These are phyloP conservation scores for Syzygium malaccense DNA, from an alignment of 441 rosid species.

Conservation along the genomic window DNA sequence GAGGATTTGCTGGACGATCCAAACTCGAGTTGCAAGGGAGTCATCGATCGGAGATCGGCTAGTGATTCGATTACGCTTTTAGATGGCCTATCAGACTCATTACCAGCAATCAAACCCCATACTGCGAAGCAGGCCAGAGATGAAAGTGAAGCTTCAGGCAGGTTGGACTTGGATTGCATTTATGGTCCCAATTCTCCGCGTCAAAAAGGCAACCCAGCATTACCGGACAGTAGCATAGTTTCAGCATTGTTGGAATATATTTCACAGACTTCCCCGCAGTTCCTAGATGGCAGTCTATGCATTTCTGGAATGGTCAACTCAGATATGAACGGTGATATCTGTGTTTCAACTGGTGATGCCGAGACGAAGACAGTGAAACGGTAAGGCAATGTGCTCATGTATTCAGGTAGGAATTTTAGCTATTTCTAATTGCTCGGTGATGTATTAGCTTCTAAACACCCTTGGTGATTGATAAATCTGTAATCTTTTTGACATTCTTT, in stretches of 20 bases:
- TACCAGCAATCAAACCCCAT: conserved; percentile 24
- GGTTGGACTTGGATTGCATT: conserved; percentile 46
- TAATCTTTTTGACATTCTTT: not conserved
- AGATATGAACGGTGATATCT: conserved; percentile 18
- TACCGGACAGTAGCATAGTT: conserved; percentile 44
- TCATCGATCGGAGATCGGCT: conserved; percentile 44
- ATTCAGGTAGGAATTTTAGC: not conserved
- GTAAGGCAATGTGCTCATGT: conserved; percentile 24
- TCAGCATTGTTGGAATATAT: conserved; percentile 57
- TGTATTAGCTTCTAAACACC: not conserved
- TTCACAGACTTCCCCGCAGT: conserved; percentile 32
- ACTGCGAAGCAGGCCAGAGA: conserved; percentile 21
- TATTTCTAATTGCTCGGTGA: not conserved
- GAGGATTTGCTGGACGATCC: conserved; percentile 52
- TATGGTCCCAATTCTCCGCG: conserved; percentile 91
- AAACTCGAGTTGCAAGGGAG: conserved; percentile 26
- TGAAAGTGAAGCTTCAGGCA: conserved; percentile 21
- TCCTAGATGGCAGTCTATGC: conserved; percentile 30
- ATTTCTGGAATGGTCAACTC: conserved; percentile 17
- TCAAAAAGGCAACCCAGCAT: conserved; percentile 30
- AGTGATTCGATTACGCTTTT: conserved; percentile 57
- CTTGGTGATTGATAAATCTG: not conserved
- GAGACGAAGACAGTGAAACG: conserved; percentile 38
- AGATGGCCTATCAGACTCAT: conserved; percentile 33
- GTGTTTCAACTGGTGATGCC: conserved; percentile 20